Base-by-base conservation (phyloP, 768 basidiomycete species). In the Leccinum uliginosum region DNA sequence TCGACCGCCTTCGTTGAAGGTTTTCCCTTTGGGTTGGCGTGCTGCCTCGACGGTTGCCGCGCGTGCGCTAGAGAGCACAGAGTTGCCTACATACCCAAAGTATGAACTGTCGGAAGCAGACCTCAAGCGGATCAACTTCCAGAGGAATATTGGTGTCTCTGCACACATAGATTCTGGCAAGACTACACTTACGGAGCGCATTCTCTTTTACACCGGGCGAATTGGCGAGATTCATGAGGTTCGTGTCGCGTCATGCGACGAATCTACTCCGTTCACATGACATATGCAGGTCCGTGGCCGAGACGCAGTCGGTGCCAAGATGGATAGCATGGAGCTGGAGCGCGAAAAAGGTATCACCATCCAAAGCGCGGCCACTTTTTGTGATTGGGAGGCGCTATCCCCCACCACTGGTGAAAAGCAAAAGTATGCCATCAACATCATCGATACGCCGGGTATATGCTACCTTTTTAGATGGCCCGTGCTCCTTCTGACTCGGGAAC, bases 261-360 rank as follows among this genome's bases (percentile, higher is more conserved):
- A n/a, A 23, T 15, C 11, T 17, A 9, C 15, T 40, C 44, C 40
- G 3, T 44, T 51, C 15, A 57, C 23, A 45, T 45, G 7, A 15
- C 15, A 10, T 17, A 15, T 40, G 12, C 65, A 92, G 90, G 92
- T 96, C 59, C 82, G 97, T 58, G 97, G 97, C 45, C 83, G 90
- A 53, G 97, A 99, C 71, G 86, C 87, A 27, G 94, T 98, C 19
- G 97, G 97, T 52, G 97, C 97, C 8, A 99, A 99, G 78, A 99
- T 99, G 97, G 97, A 99, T 73, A 92, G 89, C 64, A 99, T 99
- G 97, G 97, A 99, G 60, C 78, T 99, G 4, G 97, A 99, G 72
- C 81, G 96, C 48, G 97, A 98, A 74, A 98, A 99, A 76, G 97
- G 97, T 38, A 99, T 99, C 65, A 99, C 97, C 32, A 99, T 99